These are phyloP conservation scores for Cyclostephanos tholiformis DNA, from an alignment of 108 stramenopile species.

Conservation along the genomic window DNA sequence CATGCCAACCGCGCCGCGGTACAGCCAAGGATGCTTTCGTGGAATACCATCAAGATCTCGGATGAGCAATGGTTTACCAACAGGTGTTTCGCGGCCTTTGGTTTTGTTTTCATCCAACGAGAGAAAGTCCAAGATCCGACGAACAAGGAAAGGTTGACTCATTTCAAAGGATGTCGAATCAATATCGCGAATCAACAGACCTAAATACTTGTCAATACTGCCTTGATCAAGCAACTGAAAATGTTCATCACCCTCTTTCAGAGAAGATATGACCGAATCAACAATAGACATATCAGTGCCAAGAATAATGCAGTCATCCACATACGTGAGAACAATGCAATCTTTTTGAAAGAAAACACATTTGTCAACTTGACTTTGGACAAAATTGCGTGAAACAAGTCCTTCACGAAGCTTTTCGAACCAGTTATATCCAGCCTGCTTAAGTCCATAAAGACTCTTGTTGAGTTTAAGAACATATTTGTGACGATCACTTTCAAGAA, in stretches of 20 bases:
- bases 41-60: neutral
- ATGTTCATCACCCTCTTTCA: neutral
- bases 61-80: neutral
- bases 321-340: too few relatives aligned
- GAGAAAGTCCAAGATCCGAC: neutral
- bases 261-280: neutral
- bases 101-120: neutral
- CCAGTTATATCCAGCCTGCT: too few relatives aligned
- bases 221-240: slow-evolving; percentile 9
- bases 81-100: neutral
- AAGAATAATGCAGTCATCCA: too few relatives aligned
- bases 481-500: too few relatives aligned
- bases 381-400: too few relatives aligned
- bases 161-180: neutral
- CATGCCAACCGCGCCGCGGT: slow-evolving; percentile 32
- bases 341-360: neutral
- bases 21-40: neutral
- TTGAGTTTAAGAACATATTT: neutral
- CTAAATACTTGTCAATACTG: slow-evolving; percentile 23
- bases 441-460: neutral
- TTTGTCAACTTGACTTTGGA: too few relatives aligned
- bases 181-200: neutral
- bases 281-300: too few relatives aligned
- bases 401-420: too few relatives aligned
- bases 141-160: neutral